Evolutionary conservation across 306 rosid species (phyloP), one percentile per base, ranked within the genome.

Genomic region (Prunus dulcis): DNA sequence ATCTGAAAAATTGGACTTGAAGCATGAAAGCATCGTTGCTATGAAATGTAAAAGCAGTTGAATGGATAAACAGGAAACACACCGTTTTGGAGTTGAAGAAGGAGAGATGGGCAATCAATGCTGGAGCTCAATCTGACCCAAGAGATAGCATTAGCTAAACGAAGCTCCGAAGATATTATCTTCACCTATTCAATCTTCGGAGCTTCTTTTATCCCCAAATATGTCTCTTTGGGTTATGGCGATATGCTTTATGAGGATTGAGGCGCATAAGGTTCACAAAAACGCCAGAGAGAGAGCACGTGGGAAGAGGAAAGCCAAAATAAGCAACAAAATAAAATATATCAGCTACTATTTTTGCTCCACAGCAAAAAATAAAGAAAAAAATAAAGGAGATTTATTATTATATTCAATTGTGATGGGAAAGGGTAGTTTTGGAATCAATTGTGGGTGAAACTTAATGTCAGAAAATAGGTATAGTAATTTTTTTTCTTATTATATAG

Each of bases 191-290:
- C 27, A 45, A 60, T 73, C 58, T 28, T 25, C 69, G 58, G 69
- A 45, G 69, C 68, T 45, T 73, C 69, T 46, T 38, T 30, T 64
- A 30, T 32, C 68, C 47, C 47, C 12, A 64, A 64, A 30, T 17
- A 22, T 64, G 68, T 64, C n/a, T 64, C 14, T 64, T 32, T 46
- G 28, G 77, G 17, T 22, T 20, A 9, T 60, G 58, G 68, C 57
- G 34, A 23, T 73, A 25, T 73, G 77, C 28, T 25, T 73, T 45
- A 46, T 47, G 58, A 62, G 67, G n/a, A 12, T 23, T 57, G 30
- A 12, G 63, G 56, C 43, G 55, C 55, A 51, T 9, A 61, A 15
- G 76, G 67, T 43, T 72, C 70, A 70, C 56, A 41, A 66, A 41
- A 47, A 22, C 20, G 45, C 69, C 53, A n/a, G 17, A 12, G 60